Evolutionary conservation across 176 grass and related monocot genomes (phyloP).

Genomic region (Melocanna baccifera): DNA sequence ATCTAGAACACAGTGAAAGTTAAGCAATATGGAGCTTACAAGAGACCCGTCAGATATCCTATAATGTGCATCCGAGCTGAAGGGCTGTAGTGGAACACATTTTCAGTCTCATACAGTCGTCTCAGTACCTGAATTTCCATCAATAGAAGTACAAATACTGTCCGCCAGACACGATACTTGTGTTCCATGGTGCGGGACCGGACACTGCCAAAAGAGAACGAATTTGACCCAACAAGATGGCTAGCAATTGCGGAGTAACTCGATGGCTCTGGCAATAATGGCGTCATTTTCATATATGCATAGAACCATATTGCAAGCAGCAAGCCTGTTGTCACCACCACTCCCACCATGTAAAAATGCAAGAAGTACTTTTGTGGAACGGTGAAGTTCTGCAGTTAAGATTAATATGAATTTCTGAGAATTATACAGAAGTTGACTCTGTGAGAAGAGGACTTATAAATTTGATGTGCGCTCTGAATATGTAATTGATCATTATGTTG

Average conservation of each 20-base stretch:
- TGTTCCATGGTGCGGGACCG: conserved; percentile 43
- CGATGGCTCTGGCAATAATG: conserved; percentile 50
- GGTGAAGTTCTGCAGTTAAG: conserved; percentile 74
- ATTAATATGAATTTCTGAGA: background rate
- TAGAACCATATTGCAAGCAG: conserved; percentile 70
- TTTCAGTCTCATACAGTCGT: conserved; percentile 81
- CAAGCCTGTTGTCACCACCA: conserved; percentile 57
- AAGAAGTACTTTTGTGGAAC: conserved; percentile 93
- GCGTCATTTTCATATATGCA: conserved; percentile 75
- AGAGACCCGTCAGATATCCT: conserved; percentile 79
- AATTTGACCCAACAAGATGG: conserved; percentile 65
- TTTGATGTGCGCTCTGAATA: background rate
- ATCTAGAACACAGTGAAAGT: conserved; percentile 22
- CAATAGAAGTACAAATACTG: conserved; percentile 75
- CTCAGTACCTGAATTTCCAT: conserved; percentile 86
- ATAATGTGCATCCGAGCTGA: conserved; percentile 79
- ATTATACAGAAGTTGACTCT: conserved; percentile 2
- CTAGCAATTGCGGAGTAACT: conserved; percentile 69
- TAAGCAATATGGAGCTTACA: conserved; percentile 55
- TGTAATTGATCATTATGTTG: background rate
- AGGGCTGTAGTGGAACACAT: conserved; percentile 92
- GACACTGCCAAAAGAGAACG: conserved; percentile 58
- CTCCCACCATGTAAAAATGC: conserved; percentile 80
- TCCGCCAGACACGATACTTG: conserved; percentile 75
- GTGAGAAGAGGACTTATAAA: background rate